These are phyloP conservation scores for Nemania abortiva DNA, from an alignment of 2,329 filamentous ascomycete species.

Conservation along the genomic window DNA sequence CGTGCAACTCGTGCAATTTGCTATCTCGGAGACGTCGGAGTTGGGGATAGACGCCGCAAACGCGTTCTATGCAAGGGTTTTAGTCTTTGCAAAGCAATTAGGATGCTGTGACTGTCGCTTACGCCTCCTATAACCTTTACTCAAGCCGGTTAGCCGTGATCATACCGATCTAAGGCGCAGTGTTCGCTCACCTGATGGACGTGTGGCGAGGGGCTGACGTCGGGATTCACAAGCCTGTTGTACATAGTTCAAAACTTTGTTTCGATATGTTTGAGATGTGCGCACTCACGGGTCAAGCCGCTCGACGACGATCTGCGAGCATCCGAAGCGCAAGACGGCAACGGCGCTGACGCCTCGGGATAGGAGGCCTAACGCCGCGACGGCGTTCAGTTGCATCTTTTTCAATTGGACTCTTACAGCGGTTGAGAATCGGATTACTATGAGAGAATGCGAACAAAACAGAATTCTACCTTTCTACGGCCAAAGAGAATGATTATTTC, in stretches of 20 bases:
- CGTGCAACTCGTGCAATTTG: constrained; percentile 50
- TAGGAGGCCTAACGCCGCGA: constrained; percentile 9
- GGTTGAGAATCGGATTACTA: no score
- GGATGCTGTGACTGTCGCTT: background rate
- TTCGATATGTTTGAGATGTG: background rate
- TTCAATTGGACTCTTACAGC: no score
- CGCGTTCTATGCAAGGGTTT: constrained; percentile 23
- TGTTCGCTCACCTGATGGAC: constrained; percentile 35
- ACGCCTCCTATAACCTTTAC: constrained; percentile 36
- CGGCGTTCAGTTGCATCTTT: constrained; percentile 19
- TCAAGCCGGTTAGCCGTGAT: constrained; percentile 2
- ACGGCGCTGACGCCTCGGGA: constrained; percentile 14
- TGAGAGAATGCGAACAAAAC: no score
- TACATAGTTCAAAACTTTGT: background rate
- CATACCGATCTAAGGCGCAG: background rate
- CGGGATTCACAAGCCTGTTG: constrained; percentile 37
- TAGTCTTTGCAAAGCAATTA: background rate
- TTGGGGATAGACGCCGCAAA: constrained; percentile 36
- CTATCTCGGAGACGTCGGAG: constrained; percentile 35
- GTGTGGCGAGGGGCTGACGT: constrained; percentile 35
- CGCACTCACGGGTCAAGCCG: constrained; percentile 32
- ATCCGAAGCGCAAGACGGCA: constrained; percentile 39
- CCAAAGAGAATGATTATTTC: no score
- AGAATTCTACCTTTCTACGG: no score
- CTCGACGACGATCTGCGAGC: constrained; percentile 36